phyloP scores from a whole-genome alignment of 139 green algal genomes.

The Chlorokybus atmophyticus region DNA sequence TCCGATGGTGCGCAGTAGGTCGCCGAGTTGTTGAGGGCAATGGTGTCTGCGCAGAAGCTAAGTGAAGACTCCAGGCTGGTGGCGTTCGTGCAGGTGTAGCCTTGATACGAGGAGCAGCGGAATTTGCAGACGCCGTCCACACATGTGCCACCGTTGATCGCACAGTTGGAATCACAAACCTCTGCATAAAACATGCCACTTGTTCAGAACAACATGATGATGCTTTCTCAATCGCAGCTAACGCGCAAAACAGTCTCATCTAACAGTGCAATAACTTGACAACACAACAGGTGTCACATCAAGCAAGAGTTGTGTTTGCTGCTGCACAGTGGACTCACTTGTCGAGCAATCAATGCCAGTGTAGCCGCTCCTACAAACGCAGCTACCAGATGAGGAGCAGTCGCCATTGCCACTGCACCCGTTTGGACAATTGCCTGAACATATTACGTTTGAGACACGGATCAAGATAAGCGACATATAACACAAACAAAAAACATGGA shows the following conservation, averaged over 20 bases:
- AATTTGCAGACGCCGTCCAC: slow-evolving; percentile 19
- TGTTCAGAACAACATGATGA: no score
- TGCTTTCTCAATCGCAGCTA: no score
- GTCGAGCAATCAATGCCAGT: slow-evolving; percentile 17
- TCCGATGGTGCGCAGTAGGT: slow-evolving; percentile 9
- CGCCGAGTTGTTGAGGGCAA: not conserved
- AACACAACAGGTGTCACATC: no score
- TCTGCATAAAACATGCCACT: slow-evolving; percentile 1
- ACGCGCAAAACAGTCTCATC: no score
- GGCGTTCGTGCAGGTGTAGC: slow-evolving; percentile 5
- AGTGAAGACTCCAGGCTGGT: not conserved
- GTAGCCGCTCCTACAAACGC: slow-evolving; percentile 8
- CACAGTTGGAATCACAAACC: slow-evolving; percentile 12
- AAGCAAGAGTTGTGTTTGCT: no score
- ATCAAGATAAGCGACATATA: not conserved
- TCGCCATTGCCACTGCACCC: slow-evolving; percentile 4
- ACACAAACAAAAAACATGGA: not conserved
- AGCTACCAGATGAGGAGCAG: slow-evolving; percentile 1
- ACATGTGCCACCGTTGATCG: slow-evolving; percentile 7
- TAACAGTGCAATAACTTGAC: no score
- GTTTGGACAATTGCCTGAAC: slow-evolving; percentile 8
- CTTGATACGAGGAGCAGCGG: slow-evolving; percentile 13
- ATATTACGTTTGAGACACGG: not conserved
- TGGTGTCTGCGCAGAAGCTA: not conserved
- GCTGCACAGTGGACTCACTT: not conserved